Percentiles rank a stretch among this genome's conserved stretches.
Evolutionary conservation across 208 protist genomes (phyloP).

Genomic region (Acanthamoeba castellanii): DNA sequence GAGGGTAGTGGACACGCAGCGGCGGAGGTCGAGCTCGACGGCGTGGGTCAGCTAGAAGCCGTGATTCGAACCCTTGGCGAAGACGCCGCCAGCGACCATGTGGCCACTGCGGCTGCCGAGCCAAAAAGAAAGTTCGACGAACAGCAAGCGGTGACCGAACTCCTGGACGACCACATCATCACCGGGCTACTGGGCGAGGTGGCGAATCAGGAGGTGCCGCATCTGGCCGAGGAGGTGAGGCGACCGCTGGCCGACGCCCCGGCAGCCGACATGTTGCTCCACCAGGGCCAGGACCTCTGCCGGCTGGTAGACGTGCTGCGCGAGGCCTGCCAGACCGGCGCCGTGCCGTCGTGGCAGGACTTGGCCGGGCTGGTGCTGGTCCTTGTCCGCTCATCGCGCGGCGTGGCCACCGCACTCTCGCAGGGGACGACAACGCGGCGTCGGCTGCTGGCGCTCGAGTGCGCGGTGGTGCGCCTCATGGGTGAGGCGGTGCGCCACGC

Average conservation of each 20-base stretch:
- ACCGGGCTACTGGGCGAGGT: neutral
- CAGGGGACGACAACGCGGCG: neutral
- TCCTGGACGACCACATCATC: too few species aligned
- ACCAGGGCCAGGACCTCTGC: neutral
- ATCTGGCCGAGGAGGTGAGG: neutral
- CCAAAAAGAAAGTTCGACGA: too few species aligned
- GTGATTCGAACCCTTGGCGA: neutral
- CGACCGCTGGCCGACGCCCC: neutral
- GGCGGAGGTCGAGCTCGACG: neutral
- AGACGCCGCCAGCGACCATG: neutral
- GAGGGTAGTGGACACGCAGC: neutral
- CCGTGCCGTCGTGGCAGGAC: neutral
- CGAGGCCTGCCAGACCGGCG: neutral
- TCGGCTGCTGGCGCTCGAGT: neutral
- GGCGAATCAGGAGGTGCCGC: neutral
- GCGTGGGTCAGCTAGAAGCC: neutral
- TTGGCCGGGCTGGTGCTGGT: neutral
- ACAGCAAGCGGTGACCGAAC: too few species aligned
- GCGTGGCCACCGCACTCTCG: neutral
- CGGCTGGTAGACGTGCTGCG: neutral
- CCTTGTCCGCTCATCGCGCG: neutral
- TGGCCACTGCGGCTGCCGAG: too few species aligned
- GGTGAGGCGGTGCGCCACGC: neutral
- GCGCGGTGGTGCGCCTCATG: neutral
- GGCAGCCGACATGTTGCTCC: neutral